These are phyloP conservation scores for Metschnikowia drakensbergensis DNA, from an alignment of 805 yeast species.

Conservation along the genomic window DNA sequence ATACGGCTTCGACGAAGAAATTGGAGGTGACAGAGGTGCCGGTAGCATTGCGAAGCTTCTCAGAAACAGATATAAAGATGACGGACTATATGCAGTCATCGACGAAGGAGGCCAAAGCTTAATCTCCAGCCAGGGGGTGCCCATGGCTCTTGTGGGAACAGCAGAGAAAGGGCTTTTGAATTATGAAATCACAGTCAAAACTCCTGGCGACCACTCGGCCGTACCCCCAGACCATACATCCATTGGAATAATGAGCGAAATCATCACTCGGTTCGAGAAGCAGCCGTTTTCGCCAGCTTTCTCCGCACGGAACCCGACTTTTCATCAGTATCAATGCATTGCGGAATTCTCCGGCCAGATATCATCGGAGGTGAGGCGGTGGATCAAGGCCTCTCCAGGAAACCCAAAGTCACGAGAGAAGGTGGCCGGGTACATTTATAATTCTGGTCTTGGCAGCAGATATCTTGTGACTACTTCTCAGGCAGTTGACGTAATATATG, in stretches of 20 bases:
- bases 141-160: constrained; percentile 13
- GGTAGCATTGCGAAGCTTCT: constrained; percentile 7
- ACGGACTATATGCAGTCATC: constrained; percentile 15
- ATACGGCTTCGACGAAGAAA: constrained; percentile 17
- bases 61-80: constrained; percentile 7
- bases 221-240: constrained; percentile 53
- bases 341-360: constrained; percentile 39
- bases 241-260: constrained; percentile 66
- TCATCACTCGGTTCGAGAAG: constrained; percentile 52
- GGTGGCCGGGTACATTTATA: constrained; percentile 17
- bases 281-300: constrained; percentile 49
- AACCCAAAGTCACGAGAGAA: constrained; percentile 29
- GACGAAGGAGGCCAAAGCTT: constrained; percentile 17
- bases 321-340: constrained; percentile 54
- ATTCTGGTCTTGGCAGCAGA: constrained; percentile 20
- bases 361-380: constrained; percentile 20
- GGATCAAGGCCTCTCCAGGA: constrained; percentile 31
- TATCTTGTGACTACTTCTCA: constrained; percentile 34
- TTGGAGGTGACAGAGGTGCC: constrained; percentile 15
- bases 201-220: too few species aligned
- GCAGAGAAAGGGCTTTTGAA: constrained; percentile 15
- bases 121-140: constrained; percentile 2
- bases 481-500: constrained; percentile 30
- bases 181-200: not conserved
- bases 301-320: constrained; percentile 57